Evolutionary conservation across 805 yeast genomes (phyloP), one percentile per base, ranked within the genome.

Genomic region (Torulaspora gathmanii): DNA sequence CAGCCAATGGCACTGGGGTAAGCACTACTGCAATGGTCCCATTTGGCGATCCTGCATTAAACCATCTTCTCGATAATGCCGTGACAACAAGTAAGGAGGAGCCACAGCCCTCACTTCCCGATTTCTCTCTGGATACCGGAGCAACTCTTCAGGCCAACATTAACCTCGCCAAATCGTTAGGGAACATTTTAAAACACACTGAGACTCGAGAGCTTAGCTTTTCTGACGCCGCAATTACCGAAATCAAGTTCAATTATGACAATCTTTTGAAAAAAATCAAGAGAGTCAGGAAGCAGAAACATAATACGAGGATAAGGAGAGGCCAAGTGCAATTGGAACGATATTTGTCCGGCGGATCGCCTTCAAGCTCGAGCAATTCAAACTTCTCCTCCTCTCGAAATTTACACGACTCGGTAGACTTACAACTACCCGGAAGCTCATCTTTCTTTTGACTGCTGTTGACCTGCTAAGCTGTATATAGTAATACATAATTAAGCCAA

Each of bases 141-240:
- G 45, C 51, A 10, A 49, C 51, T 10, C 30, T 57, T 17, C 58
- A 63, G 33, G 50, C 60, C 1, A 60, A 56, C 44, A 55, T 62
- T 4, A 60, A 60, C 17, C 54, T 64, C 27, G 67, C 67, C 20
- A 62, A 58, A 33, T 56, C 67, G 4, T 50, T 64, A 43, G 61
- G 61, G 1, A 57, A 50, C 31, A 54, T 64, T 23, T 47, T 64
- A 11, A 61, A 59, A 38, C 63, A 62, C 44, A 47, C 58, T 0
- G 64, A 61, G 34, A 48, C 61, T 6, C 56, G 58, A 29, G 65
- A 62, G 27, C 42, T 64, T 13, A 49, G 50, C 9, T 43, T 64
- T 15, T 63, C 69, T 1, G 60, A 56, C 23, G 17, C 49, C 9
- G 52, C 67, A 4, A 33, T 60, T 23, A 45, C 51, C 40, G 69